phyloP scores from a whole-genome alignment of 768 basidiomycete genomes.

The Mycena galopus region DNA sequence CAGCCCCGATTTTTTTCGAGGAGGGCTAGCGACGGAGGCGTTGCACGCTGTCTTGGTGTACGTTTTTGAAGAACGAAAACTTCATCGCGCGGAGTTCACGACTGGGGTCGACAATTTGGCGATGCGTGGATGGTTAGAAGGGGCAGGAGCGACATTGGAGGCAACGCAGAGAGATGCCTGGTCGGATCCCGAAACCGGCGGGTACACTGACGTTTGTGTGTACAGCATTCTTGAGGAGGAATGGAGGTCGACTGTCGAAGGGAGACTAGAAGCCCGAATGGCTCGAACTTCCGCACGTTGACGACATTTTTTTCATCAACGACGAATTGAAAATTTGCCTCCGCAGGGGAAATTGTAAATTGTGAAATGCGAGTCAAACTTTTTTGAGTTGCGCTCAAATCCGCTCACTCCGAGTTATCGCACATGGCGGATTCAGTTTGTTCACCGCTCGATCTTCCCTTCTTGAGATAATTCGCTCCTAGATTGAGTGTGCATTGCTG shows the following conservation, averaged over 20 bases:
- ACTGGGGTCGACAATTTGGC: slow-evolving; percentile 57
- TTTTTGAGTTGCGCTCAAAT: too few species aligned
- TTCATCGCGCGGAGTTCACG: slow-evolving; percentile 59
- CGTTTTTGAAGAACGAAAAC: slow-evolving; percentile 56
- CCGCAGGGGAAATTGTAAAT: too few species aligned
- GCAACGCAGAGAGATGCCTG: slow-evolving; percentile 55
- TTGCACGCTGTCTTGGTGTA: slow-evolving; percentile 57
- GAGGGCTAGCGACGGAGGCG: slow-evolving; percentile 59
- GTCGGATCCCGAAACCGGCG: slow-evolving; percentile 49
- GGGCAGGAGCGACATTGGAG: slow-evolving; percentile 55
- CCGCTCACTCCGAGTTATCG: too few species aligned
- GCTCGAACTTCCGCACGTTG: too few species aligned
- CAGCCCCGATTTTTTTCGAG: slow-evolving; percentile 52
- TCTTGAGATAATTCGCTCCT: too few species aligned
- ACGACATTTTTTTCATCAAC: too few species aligned
- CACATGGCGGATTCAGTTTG: too few species aligned
- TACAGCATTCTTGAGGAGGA: slow-evolving; percentile 61
- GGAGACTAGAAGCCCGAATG: slow-evolving; percentile 12
- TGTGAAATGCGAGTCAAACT: too few species aligned
- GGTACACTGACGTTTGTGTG: slow-evolving; percentile 53
- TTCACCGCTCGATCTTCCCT: too few species aligned
- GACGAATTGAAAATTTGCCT: too few species aligned
- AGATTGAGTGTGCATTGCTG: too few species aligned
- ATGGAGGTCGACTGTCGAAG: slow-evolving; percentile 52
- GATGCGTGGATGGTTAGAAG: slow-evolving; percentile 64